phyloP scores from a whole-genome alignment of 2,329 filamentous ascomycete genomes.

The Biscogniauxia mediterranea region DNA sequence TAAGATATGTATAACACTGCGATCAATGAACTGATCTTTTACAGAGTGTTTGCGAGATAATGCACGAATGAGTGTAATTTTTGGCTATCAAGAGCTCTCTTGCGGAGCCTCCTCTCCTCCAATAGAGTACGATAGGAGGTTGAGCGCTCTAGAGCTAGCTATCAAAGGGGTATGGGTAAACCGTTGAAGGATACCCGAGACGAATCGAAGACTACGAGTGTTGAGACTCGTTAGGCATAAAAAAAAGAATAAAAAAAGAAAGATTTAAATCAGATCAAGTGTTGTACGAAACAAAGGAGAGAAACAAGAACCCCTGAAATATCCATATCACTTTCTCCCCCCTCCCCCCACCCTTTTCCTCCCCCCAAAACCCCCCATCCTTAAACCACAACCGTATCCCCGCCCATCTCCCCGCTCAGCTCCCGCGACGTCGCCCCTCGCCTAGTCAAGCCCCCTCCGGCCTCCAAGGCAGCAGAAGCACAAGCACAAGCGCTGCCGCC shows the following conservation, averaged over 20 bases:
- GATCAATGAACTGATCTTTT: neutral
- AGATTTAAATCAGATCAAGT: neutral
- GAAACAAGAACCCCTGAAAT: neutral
- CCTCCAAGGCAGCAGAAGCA: conserved; percentile 7
- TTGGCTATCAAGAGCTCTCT: neutral
- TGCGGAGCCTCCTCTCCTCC: neutral
- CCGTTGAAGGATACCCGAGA: neutral
- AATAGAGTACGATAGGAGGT: neutral
- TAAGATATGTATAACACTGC: conserved; percentile 6
- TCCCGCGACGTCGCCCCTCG: conserved; percentile 53
- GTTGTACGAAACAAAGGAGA: neutral
- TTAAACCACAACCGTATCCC: conserved; percentile 46
- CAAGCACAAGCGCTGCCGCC: neutral
- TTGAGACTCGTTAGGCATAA: neutral
- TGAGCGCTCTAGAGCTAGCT: no score
- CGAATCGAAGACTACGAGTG: neutral
- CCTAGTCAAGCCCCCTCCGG: conserved; percentile 29
- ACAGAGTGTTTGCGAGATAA: neutral
- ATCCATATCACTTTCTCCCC: no score
- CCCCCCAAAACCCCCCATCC: neutral
- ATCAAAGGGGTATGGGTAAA: neutral
- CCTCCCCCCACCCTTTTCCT: no score
- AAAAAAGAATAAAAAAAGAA: no score
- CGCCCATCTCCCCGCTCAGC: conserved; percentile 60
- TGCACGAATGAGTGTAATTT: neutral